phyloP scores from a whole-genome alignment of 108 stramenopile genomes.

The Nitzschia sp. region DNA sequence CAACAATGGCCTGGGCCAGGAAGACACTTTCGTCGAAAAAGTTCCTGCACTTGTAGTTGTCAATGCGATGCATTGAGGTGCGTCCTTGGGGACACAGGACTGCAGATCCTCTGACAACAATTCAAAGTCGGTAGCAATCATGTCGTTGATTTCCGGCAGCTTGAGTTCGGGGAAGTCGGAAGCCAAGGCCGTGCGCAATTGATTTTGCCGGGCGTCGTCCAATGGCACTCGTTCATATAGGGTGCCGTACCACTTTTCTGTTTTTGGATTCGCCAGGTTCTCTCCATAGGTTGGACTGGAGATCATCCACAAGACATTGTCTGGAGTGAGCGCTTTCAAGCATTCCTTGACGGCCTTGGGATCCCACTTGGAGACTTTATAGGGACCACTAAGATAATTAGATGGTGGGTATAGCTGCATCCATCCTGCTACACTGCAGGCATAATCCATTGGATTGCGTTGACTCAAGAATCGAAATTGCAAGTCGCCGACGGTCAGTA shows the following conservation, averaged over 20 bases:
- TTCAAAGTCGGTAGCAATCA: conserved; percentile 60
- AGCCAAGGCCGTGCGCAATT: conserved; percentile 22
- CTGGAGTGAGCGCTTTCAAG: conserved; percentile 35
- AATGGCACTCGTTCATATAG: conserved; percentile 30
- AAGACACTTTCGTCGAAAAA: conserved; percentile 17
- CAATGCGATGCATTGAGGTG: conserved; percentile 20
- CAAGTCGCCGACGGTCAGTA: conserved; percentile 42
- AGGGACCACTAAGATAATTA: conserved; percentile 51
- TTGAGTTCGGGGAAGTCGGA: conserved; percentile 19
- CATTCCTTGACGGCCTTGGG: conserved; percentile 32
- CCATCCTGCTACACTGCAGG: conserved; percentile 41
- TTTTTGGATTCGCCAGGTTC: not conserved
- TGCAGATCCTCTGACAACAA: conserved; percentile 35
- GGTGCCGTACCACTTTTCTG: conserved; percentile 58
- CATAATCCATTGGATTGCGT: conserved; percentile 58
- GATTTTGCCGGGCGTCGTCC: conserved; percentile 6
- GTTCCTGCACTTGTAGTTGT: conserved; percentile 21
- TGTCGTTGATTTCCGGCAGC: conserved; percentile 50
- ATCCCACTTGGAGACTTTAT: conserved; percentile 52
- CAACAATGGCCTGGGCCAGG: not conserved
- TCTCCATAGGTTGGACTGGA: conserved; percentile 23
- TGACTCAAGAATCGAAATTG: conserved; percentile 73
- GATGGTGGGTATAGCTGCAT: conserved; percentile 52
- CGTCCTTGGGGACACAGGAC: conserved; percentile 38
- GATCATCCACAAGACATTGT: conserved; percentile 58